These are phyloP conservation scores for Pleurotus salmoneostramineus DNA, from an alignment of 768 basidiomycete genomes.

Conservation along the genomic window DNA sequence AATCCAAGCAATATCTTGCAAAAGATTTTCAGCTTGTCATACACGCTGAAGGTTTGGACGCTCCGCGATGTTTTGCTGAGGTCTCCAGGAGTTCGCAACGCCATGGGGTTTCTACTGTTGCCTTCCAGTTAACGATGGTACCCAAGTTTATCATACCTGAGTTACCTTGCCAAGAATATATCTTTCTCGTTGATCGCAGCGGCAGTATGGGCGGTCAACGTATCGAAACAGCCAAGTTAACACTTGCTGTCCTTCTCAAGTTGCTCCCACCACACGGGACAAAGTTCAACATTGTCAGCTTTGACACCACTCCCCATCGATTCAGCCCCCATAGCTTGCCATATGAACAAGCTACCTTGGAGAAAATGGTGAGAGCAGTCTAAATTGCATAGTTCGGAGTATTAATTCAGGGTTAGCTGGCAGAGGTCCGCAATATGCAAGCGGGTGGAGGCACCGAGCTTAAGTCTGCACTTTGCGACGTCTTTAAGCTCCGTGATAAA, in stretches of 20 bases:
- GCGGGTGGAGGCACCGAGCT: constrained; percentile 55
- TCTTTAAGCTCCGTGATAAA: constrained; percentile 28
- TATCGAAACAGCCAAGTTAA: constrained; percentile 44
- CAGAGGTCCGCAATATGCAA: constrained; percentile 32
- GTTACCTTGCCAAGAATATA: constrained; percentile 45
- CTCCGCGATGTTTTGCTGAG: constrained; percentile 56
- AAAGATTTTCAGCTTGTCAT: constrained; percentile 51
- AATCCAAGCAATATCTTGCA: constrained; percentile 37
- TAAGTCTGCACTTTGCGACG: constrained; percentile 30
- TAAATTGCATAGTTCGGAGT: not conserved
- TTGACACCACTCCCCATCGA: constrained; percentile 26
- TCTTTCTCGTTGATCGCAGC: constrained; percentile 59
- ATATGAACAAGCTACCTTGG: constrained; percentile 28
- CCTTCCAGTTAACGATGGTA: constrained; percentile 52
- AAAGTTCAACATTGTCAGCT: constrained; percentile 56
- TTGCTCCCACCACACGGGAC: constrained; percentile 41
- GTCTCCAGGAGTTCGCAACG: constrained; percentile 20
- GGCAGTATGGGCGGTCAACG: constrained; percentile 43
- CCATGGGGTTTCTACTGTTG: constrained; percentile 28
- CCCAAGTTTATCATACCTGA: constrained; percentile 44
- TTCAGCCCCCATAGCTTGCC: constrained; percentile 32
- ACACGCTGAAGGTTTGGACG: constrained; percentile 43
- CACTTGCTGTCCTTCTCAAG: constrained; percentile 42
- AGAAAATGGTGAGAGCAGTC: constrained; percentile 29
- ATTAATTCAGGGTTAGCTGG: constrained; percentile 23